Conservation (phyloP, 2,329 filamentous ascomycete genomes). For the Colletotrichum agaves region DNA sequence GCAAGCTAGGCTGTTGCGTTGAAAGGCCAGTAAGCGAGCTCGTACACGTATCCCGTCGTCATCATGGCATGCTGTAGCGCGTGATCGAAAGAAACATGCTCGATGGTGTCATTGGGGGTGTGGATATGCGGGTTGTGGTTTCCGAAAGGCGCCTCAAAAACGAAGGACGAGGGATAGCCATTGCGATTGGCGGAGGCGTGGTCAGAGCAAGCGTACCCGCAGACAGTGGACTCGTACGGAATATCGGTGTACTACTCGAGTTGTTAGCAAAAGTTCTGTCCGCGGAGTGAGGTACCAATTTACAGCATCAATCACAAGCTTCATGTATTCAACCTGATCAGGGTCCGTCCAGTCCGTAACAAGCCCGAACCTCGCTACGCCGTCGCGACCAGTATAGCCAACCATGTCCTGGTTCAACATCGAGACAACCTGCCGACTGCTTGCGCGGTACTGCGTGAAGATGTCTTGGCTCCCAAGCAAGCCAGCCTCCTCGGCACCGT, state of each 20-base stretch:
- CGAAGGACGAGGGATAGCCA: slow-evolving; percentile 73
- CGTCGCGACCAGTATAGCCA: slow-evolving; percentile 48
- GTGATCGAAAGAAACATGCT: slow-evolving; percentile 74
- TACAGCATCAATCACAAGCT: slow-evolving; percentile 46
- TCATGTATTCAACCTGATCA: slow-evolving; percentile 50
- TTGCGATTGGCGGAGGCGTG: slow-evolving; percentile 74
- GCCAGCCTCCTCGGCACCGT: slow-evolving; percentile 83
- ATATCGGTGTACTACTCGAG: slow-evolving; percentile 46
- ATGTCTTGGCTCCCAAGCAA: slow-evolving; percentile 75
- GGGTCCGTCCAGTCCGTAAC: slow-evolving; percentile 53
- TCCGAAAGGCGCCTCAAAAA: slow-evolving; percentile 70
- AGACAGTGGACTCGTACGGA: slow-evolving; percentile 59
- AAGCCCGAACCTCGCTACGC: slow-evolving; percentile 49
- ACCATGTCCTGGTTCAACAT: slow-evolving; percentile 60
- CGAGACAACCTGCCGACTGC: slow-evolving; percentile 49
- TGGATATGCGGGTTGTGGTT: slow-evolving; percentile 77
- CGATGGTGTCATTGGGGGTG: slow-evolving; percentile 76
- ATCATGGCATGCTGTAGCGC: slow-evolving; percentile 71
- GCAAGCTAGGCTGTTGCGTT: not conserved
- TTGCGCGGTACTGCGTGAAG: slow-evolving; percentile 50
- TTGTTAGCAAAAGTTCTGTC: not conserved
- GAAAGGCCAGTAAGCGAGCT: slow-evolving; percentile 47
- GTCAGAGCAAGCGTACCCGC: slow-evolving; percentile 72
- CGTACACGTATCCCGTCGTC: slow-evolving; percentile 59
- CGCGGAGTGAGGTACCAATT: not conserved